Conservation (phyloP, 129 eudicot genomes). For the Arctium lappa region DNA sequence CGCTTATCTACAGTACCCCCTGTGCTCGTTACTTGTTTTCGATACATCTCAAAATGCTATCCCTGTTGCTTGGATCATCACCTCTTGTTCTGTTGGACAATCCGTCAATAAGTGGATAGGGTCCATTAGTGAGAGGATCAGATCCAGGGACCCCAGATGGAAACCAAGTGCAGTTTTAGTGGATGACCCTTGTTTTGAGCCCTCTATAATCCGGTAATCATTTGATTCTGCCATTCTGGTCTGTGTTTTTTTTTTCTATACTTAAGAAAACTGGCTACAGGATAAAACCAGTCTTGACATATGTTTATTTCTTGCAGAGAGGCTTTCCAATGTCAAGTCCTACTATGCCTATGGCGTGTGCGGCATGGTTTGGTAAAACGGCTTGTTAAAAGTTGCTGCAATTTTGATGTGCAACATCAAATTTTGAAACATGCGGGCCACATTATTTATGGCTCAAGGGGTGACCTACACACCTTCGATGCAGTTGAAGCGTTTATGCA, state of each 20-base stretch:
- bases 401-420: slow-evolving; percentile 33
- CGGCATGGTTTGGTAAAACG: slow-evolving; percentile 31
- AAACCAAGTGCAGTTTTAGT: slow-evolving; percentile 24
- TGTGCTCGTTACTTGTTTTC: slow-evolving; percentile 33
- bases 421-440: slow-evolving; percentile 38
- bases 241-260: not conserved
- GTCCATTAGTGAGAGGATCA: slow-evolving; percentile 20
- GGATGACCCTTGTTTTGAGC: slow-evolving; percentile 34
- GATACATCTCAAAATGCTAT: slow-evolving; percentile 30
- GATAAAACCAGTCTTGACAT: not conserved
- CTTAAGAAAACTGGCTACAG: too few species aligned
- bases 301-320: slow-evolving; percentile 25
- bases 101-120: slow-evolving; percentile 21
- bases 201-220: slow-evolving; percentile 24
- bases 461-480: slow-evolving; percentile 14
- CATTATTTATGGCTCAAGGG: slow-evolving; percentile 29
- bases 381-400: slow-evolving; percentile 28
- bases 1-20: slow-evolving; percentile 10
- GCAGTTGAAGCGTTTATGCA: slow-evolving; percentile 34
- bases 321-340: slow-evolving; percentile 33
- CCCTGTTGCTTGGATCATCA: slow-evolving; percentile 42
- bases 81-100: slow-evolving; percentile 18
- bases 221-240: not conserved
- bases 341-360: slow-evolving; percentile 37
- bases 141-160: slow-evolving; percentile 32